A percentile compares a stretch with the other conserved stretches of the same genome.
Evolutionary conservation across 192 early-diverging fungal species (phyloP).

Genomic region (Coemansia sp.): DNA sequence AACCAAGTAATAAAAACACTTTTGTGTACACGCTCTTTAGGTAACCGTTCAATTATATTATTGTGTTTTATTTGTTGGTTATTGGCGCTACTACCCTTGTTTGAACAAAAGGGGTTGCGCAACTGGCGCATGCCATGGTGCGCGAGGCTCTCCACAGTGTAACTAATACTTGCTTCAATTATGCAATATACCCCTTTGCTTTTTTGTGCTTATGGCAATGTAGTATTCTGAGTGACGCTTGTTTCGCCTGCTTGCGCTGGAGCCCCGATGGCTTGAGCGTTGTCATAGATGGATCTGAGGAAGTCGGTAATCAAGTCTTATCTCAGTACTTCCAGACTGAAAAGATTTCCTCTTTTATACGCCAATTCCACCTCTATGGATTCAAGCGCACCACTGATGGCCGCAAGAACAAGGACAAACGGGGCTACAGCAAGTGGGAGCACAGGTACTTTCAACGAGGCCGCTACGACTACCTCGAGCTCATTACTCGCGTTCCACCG

Average conservation of each 20-base stretch:
- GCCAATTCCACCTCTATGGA: slow-evolving; percentile 52
- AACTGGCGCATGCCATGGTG: not conserved
- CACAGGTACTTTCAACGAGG: slow-evolving; percentile 23
- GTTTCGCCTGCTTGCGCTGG: slow-evolving; percentile 28
- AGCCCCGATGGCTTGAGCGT: slow-evolving; percentile 23
- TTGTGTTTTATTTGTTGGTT: not conserved
- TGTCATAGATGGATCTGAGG: slow-evolving; percentile 8
- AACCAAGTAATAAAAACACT: slow-evolving; percentile 21
- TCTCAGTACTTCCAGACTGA: slow-evolving; percentile 25
- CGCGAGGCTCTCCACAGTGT: not conserved
- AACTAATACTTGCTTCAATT: not conserved
- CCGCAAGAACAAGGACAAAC: slow-evolving; percentile 30
- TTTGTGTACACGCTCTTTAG: slow-evolving; percentile 32
- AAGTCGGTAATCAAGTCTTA: slow-evolving; percentile 12
- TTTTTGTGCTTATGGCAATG: not conserved
- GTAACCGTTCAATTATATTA: slow-evolving; percentile 10
- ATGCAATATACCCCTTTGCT: not conserved
- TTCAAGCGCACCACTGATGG: slow-evolving; percentile 43
- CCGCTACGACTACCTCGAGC: slow-evolving; percentile 14
- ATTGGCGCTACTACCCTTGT: not conserved
- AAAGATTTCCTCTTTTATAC: slow-evolving; percentile 39
- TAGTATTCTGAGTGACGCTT: slow-evolving; percentile 22
- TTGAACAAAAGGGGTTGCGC: not conserved
- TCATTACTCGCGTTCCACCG: slow-evolving; percentile 7
- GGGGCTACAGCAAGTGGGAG: slow-evolving; percentile 15